Evolutionary conservation across 2,329 filamentous ascomycete species (phyloP).

Genomic region (Fusarium concolor): DNA sequence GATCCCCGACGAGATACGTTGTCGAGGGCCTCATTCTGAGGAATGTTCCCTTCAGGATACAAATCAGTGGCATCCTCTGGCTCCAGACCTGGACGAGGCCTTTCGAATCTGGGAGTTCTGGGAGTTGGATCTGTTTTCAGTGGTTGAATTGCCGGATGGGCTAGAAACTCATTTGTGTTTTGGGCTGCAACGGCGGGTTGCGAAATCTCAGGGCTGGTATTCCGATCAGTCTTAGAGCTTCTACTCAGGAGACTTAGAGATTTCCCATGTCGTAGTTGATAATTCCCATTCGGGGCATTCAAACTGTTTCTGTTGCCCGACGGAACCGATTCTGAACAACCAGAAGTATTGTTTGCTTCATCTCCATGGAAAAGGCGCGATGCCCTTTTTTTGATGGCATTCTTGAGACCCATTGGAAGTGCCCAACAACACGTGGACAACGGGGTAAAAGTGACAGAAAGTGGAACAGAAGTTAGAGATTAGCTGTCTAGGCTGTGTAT

Average conservation of each 20-base stretch:
- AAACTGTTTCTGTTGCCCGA: conserved; percentile 4
- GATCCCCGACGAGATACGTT: neutral
- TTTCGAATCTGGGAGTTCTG: conserved; percentile 30
- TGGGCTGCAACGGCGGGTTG: neutral
- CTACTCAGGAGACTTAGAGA: conserved; percentile 23
- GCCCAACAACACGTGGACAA: neutral
- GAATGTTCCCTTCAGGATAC: neutral
- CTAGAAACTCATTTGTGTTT: conserved; percentile 6
- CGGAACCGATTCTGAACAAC: neutral
- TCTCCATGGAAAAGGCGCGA: conserved; percentile 29
- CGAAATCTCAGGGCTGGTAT: neutral
- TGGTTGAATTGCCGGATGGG: conserved; percentile 35
- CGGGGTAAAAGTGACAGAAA: neutral
- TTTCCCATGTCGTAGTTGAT: conserved; percentile 18
- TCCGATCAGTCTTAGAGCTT: conserved; percentile 14
- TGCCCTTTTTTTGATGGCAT: conserved; percentile 35
- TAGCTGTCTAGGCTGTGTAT: conserved; percentile 13
- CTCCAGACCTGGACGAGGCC: conserved; percentile 23
- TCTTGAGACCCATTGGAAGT: conserved; percentile 18
- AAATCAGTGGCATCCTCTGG: neutral
- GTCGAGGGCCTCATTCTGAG: neutral
- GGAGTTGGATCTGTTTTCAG: conserved; percentile 18
- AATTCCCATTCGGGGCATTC: neutral
- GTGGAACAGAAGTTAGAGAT: neutral
- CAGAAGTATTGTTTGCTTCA: neutral